Percentiles rank a stretch among this genome's conserved stretches.
Evolutionary conservation across 1,284 basidiomycete species (phyloP).

Genomic region (Ceratobasidium sp.): DNA sequence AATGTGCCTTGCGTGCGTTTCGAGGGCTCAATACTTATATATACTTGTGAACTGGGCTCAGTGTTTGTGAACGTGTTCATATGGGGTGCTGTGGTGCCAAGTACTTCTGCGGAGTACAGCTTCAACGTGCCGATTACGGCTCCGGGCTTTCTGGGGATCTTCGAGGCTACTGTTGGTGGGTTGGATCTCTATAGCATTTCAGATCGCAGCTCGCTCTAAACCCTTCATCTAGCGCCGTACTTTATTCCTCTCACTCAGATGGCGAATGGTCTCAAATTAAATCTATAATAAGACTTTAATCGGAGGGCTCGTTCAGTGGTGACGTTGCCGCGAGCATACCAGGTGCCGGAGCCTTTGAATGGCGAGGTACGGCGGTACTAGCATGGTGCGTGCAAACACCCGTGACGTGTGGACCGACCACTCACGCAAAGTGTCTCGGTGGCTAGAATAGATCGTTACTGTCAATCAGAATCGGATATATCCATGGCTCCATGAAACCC

Average conservation of each 20-base stretch:
- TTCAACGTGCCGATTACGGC: conserved; percentile 57
- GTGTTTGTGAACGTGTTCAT: conserved; percentile 58
- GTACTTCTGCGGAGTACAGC: conserved; percentile 55
- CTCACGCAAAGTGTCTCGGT: not conserved
- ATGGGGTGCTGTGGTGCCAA: conserved; percentile 57
- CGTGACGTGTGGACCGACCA: not conserved
- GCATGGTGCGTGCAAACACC: conserved; percentile 48
- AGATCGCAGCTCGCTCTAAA: not conserved
- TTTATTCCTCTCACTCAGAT: conserved; percentile 61
- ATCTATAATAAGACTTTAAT: not conserved
- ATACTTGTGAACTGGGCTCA: conserved; percentile 32
- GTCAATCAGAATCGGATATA: conserved; percentile 59
- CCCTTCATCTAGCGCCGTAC: conserved; percentile 49
- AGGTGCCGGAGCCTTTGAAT: conserved; percentile 59
- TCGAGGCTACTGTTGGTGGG: conserved; percentile 60
- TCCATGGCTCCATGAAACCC: conserved; percentile 53
- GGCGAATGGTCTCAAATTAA: conserved; percentile 47
- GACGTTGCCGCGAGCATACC: conserved; percentile 60
- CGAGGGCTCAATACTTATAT: not conserved
- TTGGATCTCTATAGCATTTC: conserved; percentile 13
- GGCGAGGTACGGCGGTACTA: conserved; percentile 57
- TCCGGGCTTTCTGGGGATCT: conserved; percentile 59
- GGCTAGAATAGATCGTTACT: conserved; percentile 58
- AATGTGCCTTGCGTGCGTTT: conserved; percentile 54
- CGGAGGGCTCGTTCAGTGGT: conserved; percentile 53